Conservation (phyloP, 441 rosid genomes). For the Gossypium trilobum region DNA sequence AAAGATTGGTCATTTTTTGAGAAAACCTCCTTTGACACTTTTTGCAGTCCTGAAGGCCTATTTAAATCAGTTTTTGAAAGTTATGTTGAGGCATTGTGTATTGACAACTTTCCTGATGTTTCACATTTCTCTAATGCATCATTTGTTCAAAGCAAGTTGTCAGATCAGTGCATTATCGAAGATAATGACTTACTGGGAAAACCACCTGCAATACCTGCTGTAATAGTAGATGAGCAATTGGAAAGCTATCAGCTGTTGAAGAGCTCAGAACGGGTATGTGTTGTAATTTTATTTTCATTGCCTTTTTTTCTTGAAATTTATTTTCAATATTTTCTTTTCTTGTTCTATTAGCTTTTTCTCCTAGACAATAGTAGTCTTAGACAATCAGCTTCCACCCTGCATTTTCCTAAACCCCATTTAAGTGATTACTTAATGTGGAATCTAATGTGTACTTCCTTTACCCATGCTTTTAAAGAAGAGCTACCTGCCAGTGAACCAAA, state of each 20-base stretch:
- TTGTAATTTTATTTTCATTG: neutral
- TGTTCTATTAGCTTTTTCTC: neutral
- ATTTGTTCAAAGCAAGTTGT: slow-evolving; percentile 20
- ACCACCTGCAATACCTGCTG: slow-evolving; percentile 22
- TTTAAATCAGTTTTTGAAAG: slow-evolving; percentile 27
- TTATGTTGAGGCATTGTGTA: slow-evolving; percentile 28
- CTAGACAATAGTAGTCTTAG: neutral
- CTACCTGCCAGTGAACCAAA: neutral
- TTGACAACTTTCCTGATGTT: slow-evolving; percentile 28
- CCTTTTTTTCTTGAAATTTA: slow-evolving; percentile 1
- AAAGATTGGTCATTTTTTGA: slow-evolving; percentile 51
- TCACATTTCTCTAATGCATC: slow-evolving; percentile 21
- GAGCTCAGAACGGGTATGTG: slow-evolving; percentile 30
- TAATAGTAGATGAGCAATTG: slow-evolving; percentile 22
- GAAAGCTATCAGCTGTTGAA: slow-evolving; percentile 24
- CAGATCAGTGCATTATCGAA: slow-evolving; percentile 23
- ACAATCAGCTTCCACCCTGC: neutral
- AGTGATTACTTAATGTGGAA: neutral
- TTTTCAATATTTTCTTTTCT: neutral
- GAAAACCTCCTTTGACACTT: slow-evolving; percentile 19
- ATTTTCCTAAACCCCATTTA: neutral
- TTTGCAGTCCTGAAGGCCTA: slow-evolving; percentile 20
- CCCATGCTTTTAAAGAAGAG: neutral
- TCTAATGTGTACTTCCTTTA: neutral
- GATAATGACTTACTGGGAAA: slow-evolving; percentile 24